phyloP scores from a whole-genome alignment of 495 filamentous ascomycete species.

The Stereocaulon alpinum region DNA sequence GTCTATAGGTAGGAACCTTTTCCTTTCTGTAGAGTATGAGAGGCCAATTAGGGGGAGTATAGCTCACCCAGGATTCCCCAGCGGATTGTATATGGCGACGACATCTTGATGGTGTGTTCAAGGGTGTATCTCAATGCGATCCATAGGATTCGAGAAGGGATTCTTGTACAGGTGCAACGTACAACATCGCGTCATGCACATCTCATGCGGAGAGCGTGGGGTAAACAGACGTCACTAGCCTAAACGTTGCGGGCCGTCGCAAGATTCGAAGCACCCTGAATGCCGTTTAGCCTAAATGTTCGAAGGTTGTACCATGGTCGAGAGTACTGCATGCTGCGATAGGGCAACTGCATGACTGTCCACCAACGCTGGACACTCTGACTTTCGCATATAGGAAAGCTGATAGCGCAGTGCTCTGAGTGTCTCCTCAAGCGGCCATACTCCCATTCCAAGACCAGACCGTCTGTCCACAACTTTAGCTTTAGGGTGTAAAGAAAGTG shows the following conservation, averaged over 20 bases:
- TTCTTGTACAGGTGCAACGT: neutral
- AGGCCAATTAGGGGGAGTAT: neutral
- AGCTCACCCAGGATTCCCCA: slow-evolving; percentile 68
- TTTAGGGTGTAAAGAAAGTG: no score
- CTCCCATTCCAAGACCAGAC: no score
- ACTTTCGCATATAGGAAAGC: no score
- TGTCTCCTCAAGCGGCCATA: no score
- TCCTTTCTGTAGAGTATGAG: neutral
- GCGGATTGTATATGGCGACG: slow-evolving; percentile 46
- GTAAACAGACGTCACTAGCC: slow-evolving; percentile 1
- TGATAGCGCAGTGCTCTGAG: no score
- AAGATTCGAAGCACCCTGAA: no score
- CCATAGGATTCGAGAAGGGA: no score
- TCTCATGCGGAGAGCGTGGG: neutral
- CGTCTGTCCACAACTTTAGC: no score
- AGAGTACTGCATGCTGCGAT: no score
- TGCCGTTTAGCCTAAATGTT: neutral
- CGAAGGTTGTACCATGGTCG: no score
- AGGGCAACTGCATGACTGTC: no score
- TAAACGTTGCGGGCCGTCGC: neutral
- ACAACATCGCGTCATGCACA: neutral
- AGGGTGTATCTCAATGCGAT: neutral
- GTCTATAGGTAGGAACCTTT: neutral
- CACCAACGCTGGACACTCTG: no score
- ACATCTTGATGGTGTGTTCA: slow-evolving; percentile 14